Base-by-base conservation (phyloP, 495 filamentous ascomycete species). In the Aspergillus bridgeri region DNA sequence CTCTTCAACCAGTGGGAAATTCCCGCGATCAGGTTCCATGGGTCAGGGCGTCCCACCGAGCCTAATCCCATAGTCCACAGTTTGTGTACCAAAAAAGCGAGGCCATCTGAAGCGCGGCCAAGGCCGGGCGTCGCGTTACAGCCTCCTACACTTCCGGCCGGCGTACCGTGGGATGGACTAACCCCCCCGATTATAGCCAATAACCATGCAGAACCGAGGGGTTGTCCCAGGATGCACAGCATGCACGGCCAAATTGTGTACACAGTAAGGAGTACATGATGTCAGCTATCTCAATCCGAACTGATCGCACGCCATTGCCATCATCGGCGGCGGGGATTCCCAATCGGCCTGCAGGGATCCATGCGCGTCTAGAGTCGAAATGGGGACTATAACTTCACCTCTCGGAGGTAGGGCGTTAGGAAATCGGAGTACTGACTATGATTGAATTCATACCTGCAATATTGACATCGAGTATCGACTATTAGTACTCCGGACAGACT, bases 1-100 rank as follows among this genome's bases (percentile, higher is more conserved):
- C 46, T 22, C 22, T 18, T 27, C 42, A 44, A 57, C 59, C 63
- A 9, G 53, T 61, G 59, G 63, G 48, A 61, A 59, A 56, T 59
- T 61, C 63, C 63, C 63, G 63, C 42, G 49, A 43, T 29, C 47
- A 11, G 38, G 63, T 65, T 65, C 63, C 63, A 58, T 59, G 63
- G 63, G 51, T 65, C 56, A 46, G 19, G n/a, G 23, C 47, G 63
- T 61, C 55, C 63, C 63, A 57, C 62, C 53, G 47, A 56, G 56
- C 57, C 59, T 52, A 61, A 56, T 59, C 48, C 47, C 7, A 19
- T 57, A 55, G 56, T 25, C 57, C 59, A 38, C 54, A 23, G 25
- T 55, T 56, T 51, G 53, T 64, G 56, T 20, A 33, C 47, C 56
- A 53, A 42, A 44, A 42, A 42, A 17, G 18, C 11, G 42, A 53